Base-by-base conservation (phyloP, 768 basidiomycete species). In the Boletus sensibilis region DNA sequence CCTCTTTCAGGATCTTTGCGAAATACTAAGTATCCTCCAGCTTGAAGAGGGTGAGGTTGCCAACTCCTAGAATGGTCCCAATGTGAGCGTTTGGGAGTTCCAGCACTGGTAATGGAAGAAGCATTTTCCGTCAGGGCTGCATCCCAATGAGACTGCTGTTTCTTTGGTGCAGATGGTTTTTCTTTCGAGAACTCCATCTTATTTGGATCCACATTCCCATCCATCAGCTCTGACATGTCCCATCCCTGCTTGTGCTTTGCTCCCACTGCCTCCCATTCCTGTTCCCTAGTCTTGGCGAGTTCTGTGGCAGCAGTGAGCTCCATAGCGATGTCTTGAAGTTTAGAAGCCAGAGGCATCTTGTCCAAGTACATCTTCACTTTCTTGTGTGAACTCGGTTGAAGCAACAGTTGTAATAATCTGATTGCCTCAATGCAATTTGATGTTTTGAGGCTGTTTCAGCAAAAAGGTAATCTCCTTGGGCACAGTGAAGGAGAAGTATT, bases 11-110 rank as follows among this genome's bases (percentile, higher is more conserved):
- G 57, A 98, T 94, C 73, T 98, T 96, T 50, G 94, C 89, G 62
- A 99, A 98, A 74, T 98, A 99, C 69, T 95, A 89, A 1, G 95
- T 94, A 63, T 99, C 97, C 75, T 99, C 97, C 1, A 92, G 82
- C 74, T 99, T 99, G 83, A 99, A 94, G 78, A 99, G 98, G 7
- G 95, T 93, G 44, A 99, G 82, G 62, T 88, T 93, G 33, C 97
- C 97, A 42, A 99, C 95, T 34, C 97, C 97, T 27, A 94, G 94
- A 60, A 99, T 97, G 94, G 72, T 99, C 97, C 97, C 96, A 99
- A 50, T 95, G 85, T 27, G 95, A 98, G 47, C 88, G 87, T 70
- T 94, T 95, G 29, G 91, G 90, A 18, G 88, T 84, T 62, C 91
- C 86, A n/a, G n/a, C n/a, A n/a, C n/a, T n/a, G 39, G 78, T 75